These are phyloP conservation scores for Cenococcum geophilum DNA, from an alignment of 495 filamentous ascomycete genomes.

Conservation along the genomic window DNA sequence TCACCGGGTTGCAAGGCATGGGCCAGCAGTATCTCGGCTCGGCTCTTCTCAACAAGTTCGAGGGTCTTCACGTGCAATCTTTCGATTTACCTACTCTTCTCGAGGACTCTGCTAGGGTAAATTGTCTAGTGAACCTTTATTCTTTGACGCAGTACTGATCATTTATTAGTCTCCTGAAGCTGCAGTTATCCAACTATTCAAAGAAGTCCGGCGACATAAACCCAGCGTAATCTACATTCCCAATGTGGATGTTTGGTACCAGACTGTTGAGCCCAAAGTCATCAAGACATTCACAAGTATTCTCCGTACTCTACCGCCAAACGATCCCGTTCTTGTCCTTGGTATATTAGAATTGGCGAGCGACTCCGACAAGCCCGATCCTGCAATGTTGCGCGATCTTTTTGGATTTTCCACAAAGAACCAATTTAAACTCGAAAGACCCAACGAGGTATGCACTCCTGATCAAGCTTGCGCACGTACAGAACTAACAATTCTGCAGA, in stretches of 20 bases:
- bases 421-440: conserved; percentile 59
- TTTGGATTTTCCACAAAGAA: conserved; percentile 82
- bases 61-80: conserved; percentile 89
- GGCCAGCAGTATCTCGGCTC: conserved; percentile 85
- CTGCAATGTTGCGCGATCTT: conserved; percentile 61
- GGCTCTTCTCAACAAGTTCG: conserved; percentile 83
- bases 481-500: not conserved
- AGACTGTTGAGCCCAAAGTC: conserved; percentile 56
- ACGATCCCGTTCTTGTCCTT: conserved; percentile 80
- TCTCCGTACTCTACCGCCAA: conserved; percentile 69
- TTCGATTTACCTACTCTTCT: conserved; percentile 84
- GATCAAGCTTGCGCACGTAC: not conserved
- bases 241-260: conserved; percentile 78
- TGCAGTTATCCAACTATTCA: conserved; percentile 80
- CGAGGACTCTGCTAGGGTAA: conserved; percentile 57
- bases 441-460: conserved; percentile 41
- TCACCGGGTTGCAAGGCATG: conserved; percentile 77
- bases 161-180: conserved; percentile 63
- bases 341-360: conserved; percentile 61
- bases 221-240: conserved; percentile 95
- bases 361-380: conserved; percentile 50
- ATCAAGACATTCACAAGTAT: conserved; percentile 75
- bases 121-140: conserved; percentile 3
- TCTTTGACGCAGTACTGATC: conserved; percentile 11
- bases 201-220: conserved; percentile 87